These are phyloP conservation scores for Ogataea nonfermentans DNA, from an alignment of 805 yeast genomes.

Conservation along the genomic window DNA sequence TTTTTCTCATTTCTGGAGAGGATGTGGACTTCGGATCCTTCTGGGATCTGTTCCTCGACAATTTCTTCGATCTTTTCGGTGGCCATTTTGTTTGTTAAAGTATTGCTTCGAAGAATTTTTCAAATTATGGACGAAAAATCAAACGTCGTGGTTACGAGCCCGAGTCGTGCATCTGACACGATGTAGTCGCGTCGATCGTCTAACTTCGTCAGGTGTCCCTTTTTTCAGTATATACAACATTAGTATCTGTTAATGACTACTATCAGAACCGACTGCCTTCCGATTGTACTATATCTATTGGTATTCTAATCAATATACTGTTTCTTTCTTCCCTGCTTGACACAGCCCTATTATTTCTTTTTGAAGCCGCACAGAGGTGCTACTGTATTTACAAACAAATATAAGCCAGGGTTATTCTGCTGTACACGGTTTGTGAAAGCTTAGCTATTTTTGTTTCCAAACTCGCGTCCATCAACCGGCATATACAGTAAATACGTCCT, in stretches of 20 bases:
- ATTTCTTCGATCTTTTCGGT: constrained; percentile 34
- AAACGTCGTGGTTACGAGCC: constrained; percentile 14
- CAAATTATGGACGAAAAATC: constrained; percentile 6
- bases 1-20: constrained; percentile 90
- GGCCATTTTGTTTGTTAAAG: constrained; percentile 14
- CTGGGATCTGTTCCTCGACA: constrained; percentile 54
- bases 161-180: neutral
- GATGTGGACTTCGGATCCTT: constrained; percentile 79
- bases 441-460: no score
- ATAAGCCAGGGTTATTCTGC: constrained; percentile 2
- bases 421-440: neutral
- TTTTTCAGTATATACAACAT: neutral
- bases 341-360: neutral
- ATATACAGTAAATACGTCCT: no score
- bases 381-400: constrained; percentile 4
- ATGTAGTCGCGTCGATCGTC: constrained; percentile 1
- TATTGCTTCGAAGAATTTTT: constrained; percentile 14
- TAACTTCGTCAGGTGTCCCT: neutral
- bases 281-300: no score
- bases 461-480: no score
- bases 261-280: no score
- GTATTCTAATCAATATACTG: no score
- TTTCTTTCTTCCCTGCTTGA: no score
- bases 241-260: no score
- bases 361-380: constrained; percentile 1